A percentile compares a stretch with the other conserved stretches of the same genome.
phyloP scores from a whole-genome alignment of 768 basidiomycete genomes.

The Trametes cingulata region DNA sequence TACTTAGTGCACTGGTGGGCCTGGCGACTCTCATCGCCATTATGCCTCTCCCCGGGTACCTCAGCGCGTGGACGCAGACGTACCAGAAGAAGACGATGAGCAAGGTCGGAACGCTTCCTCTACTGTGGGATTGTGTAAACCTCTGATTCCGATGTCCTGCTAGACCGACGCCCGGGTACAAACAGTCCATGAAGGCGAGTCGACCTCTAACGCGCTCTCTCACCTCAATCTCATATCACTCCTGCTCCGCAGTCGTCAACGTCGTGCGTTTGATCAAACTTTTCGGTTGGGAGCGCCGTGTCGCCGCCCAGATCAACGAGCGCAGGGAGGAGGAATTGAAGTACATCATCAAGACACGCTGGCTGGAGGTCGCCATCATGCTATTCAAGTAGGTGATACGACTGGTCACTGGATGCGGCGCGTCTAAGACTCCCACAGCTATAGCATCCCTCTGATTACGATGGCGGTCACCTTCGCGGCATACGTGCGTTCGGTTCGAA shows the following conservation, averaged over 20 bases:
- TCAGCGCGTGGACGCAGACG: constrained; percentile 38
- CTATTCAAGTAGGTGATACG: constrained; percentile 41
- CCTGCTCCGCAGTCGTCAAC: constrained; percentile 32
- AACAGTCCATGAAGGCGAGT: constrained; percentile 42
- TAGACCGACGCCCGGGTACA: constrained; percentile 51
- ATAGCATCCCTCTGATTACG: constrained; percentile 58
- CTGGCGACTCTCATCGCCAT: constrained; percentile 41
- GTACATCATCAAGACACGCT: constrained; percentile 52
- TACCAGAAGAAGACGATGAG: constrained; percentile 44
- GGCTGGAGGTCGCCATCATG: constrained; percentile 49
- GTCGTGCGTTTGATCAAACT: constrained; percentile 52
- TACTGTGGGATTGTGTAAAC: too few species aligned
- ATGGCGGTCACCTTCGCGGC: constrained; percentile 67
- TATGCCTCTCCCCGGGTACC: constrained; percentile 43
- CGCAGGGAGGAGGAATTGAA: constrained; percentile 63
- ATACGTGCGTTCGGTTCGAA: constrained; percentile 44
- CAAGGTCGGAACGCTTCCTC: constrained; percentile 29
- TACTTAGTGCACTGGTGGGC: constrained; percentile 41
- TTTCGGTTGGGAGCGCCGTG: constrained; percentile 46
- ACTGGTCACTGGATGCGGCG: background rate
- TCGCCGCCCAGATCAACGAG: constrained; percentile 51
- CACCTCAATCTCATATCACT: background rate
- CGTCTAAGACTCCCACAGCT: constrained; percentile 37
- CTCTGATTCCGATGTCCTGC: background rate
- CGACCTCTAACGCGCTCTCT: background rate